Evolutionary conservation across 2,329 filamentous ascomycete genomes (phyloP).

Genomic region (Penicillium sp.): DNA sequence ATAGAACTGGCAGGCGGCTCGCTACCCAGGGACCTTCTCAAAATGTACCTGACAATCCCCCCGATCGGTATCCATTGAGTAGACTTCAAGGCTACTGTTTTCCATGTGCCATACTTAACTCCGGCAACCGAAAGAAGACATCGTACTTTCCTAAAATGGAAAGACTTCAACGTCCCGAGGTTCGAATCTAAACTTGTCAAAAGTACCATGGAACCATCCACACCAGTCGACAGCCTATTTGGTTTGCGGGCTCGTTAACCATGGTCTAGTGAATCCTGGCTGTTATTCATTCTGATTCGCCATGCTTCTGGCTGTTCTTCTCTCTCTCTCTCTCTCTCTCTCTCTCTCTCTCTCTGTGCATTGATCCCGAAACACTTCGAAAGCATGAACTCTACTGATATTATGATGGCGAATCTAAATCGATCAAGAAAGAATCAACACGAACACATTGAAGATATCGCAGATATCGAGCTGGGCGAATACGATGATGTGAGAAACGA

Average conservation of each 20-base stretch:
- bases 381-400: neutral
- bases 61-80: too few relatives aligned
- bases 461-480: neutral
- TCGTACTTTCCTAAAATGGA: neutral
- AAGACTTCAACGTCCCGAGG: neutral
- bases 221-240: too few relatives aligned
- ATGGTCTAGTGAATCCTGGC: too few relatives aligned
- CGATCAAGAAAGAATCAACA: neutral
- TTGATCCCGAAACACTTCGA: neutral
- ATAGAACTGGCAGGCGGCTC: too few relatives aligned
- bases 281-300: neutral
- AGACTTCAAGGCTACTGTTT: too few relatives aligned
- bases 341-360: neutral
- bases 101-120: too few relatives aligned
- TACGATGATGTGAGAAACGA: neutral
- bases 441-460: neutral
- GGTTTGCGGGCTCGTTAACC: too few relatives aligned
- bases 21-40: too few relatives aligned
- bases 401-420: neutral
- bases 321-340: neutral
- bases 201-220: too few relatives aligned
- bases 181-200: too few relatives aligned
- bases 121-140: neutral
- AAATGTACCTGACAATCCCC: too few relatives aligned
- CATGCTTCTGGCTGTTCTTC: too few relatives aligned